Evolutionary conservation across 768 basidiomycete species (phyloP), one percentile per base, ranked within the genome.

Genomic region (Phaffia australis): DNA sequence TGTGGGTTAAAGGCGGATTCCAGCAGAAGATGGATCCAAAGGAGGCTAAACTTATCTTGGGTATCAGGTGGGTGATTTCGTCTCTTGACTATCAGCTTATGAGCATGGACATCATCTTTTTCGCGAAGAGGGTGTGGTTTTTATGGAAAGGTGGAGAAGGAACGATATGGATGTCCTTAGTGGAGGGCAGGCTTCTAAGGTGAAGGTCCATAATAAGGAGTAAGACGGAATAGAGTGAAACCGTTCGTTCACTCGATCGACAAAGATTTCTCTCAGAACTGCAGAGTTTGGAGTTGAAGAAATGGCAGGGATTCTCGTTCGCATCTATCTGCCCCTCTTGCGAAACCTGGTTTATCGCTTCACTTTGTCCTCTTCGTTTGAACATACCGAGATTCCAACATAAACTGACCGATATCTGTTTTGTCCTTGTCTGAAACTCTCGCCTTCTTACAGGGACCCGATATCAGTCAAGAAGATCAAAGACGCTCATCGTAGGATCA

Each of bases 1-100:
- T 93, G 75, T 98, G 89, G 84, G 85, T 81, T 21, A 90, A 86
- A 77, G 94, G 94, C 64, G 94, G 95, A 9, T 99, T 99, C 83
- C 86, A 85, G 74, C 80, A 84, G 30, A 95, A 90, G 81, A 98
- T 98, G 93, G 94, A 98, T 75, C 81, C 88, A 72, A 87, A 84
- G 69, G 95, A 98, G 79, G 95, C 95, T 7, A 83, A 90, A 68
- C 83, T 85, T 68, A 85, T 99, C 72, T 82, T 99, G 52, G 94
- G 94, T 19, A 80, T 98, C 63, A 94, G 87, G 95, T 95, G 68
- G 71, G 88, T 82, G 11, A 56, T 16, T 8, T 64, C 29, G 7
- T 35, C 14, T 50, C 42, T 59, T 49, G 23, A 14, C 21, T 56
- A 18, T 25, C 2, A 2, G 65, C 27, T 5, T 5, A 5, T 9